A percentile compares a stretch with the other conserved stretches of the same genome.
Conservation (phyloP, 345 rosid species). For the Eutrema heterophyllum region DNA sequence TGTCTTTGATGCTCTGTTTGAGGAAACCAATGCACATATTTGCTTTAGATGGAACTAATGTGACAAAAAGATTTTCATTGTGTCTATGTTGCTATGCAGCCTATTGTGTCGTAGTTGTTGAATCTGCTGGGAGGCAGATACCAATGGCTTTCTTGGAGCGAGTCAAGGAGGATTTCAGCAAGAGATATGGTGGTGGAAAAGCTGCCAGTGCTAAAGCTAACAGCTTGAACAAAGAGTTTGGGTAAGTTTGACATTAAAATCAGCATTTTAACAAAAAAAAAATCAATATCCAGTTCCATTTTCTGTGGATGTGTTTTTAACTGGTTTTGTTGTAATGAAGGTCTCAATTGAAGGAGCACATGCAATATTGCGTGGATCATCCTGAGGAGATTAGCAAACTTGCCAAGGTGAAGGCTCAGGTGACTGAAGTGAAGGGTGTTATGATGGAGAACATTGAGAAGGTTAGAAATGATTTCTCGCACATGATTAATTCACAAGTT, state of each 20-base stretch:
- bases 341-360: conserved; percentile 78
- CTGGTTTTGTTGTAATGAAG: conserved; percentile 34
- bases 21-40: not conserved
- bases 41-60: not conserved
- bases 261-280: not conserved
- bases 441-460: conserved; percentile 99
- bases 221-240: conserved; percentile 70
- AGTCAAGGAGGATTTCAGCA: conserved; percentile 77
- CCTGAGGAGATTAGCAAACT: conserved; percentile 94
- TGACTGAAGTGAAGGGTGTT: conserved; percentile 93
- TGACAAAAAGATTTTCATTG: not conserved
- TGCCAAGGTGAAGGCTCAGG: conserved; percentile 95
- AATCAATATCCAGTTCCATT: not conserved
- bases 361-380: conserved; percentile 85
- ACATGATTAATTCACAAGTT: not conserved
- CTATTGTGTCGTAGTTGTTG: conserved; percentile 82
- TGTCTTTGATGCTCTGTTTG: not conserved
- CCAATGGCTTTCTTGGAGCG: conserved; percentile 87
- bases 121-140: conserved; percentile 77
- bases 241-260: conserved; percentile 31
- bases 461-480: conserved; percentile 30
- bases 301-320: not conserved
- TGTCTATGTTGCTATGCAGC: conserved; percentile 40
- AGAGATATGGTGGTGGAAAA: conserved; percentile 78
- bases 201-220: conserved; percentile 71